phyloP scores from a whole-genome alignment of 2,329 filamentous ascomycete species.

The Monilinia fructigena region DNA sequence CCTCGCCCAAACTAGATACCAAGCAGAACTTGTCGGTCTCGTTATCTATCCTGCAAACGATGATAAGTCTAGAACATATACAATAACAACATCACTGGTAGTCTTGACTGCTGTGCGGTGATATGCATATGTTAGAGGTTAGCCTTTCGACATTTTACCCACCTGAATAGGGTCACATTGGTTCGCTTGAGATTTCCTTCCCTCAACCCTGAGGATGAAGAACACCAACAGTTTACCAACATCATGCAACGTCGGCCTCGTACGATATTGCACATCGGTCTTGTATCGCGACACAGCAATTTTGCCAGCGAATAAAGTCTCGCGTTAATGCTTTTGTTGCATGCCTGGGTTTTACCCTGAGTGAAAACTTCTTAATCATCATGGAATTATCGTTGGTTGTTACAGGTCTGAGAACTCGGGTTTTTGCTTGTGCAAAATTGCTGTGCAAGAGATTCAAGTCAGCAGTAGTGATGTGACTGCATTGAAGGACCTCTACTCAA shows the following conservation, averaged over 20 bases:
- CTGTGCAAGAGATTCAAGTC: neutral
- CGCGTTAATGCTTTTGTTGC: no score
- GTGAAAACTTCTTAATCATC: neutral
- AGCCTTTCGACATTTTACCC: neutral
- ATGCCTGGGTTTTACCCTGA: neutral
- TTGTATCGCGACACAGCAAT: neutral
- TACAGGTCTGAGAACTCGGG: neutral
- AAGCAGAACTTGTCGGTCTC: no score
- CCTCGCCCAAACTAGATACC: no score
- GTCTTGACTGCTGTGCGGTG: no score
- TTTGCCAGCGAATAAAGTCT: no score
- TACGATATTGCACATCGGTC: neutral
- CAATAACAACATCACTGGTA: no score
- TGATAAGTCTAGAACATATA: no score
- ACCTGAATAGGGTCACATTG: neutral
- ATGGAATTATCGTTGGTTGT: neutral
- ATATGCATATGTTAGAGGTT: neutral
- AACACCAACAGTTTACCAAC: neutral
- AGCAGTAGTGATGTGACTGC: neutral
- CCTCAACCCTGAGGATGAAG: no score
- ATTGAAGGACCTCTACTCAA: no score
- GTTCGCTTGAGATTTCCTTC: neutral
- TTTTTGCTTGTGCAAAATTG: neutral
- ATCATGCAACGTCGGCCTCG: neutral
- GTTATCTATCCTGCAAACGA: no score